Percentiles rank a stretch among this genome's conserved stretches.
Evolutionary conservation across 495 filamentous ascomycete species (phyloP).

Genomic region (Aspergillus sclerotiicarbonarius): DNA sequence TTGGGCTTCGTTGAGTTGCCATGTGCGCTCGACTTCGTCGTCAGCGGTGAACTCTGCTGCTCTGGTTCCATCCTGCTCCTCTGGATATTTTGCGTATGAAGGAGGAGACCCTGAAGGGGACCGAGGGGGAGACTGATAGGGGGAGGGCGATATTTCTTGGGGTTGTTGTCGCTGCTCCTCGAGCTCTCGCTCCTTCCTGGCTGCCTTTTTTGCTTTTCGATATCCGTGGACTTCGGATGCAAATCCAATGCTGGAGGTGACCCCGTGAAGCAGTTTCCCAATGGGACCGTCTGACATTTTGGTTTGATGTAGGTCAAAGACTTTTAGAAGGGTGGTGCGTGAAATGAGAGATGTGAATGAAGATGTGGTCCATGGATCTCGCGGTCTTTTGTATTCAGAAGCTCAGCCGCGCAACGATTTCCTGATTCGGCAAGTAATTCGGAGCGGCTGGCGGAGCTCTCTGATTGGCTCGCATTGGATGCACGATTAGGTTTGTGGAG

Average conservation of each 20-base stretch:
- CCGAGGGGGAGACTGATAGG: conserved; percentile 22
- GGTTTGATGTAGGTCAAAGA: neutral
- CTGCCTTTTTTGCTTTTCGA: conserved; percentile 29
- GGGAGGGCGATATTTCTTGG: conserved; percentile 16
- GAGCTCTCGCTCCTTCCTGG: conserved; percentile 11
- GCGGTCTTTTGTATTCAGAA: neutral
- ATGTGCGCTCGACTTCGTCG: conserved; percentile 42
- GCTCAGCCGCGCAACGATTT: neutral
- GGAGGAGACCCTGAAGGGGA: conserved; percentile 23
- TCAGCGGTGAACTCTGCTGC: conserved; percentile 13
- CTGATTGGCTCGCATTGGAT: no score
- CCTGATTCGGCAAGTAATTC: neutral
- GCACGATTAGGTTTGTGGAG: no score
- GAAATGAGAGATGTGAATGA: neutral
- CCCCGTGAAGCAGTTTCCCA: conserved; percentile 6
- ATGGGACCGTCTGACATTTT: conserved; percentile 10
- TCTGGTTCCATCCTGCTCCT: conserved; percentile 10
- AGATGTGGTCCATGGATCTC: neutral
- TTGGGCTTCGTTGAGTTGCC: conserved; percentile 47
- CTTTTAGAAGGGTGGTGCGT: neutral
- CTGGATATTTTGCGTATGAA: neutral
- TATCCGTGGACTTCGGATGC: conserved; percentile 39
- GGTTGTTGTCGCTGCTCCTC: conserved; percentile 3
- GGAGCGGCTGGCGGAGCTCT: neutral
- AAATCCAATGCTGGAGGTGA: conserved; percentile 46